These are phyloP conservation scores for Saprolegnia parasitica DNA, from an alignment of 352 stramenopile genomes.

Conservation along the genomic window DNA sequence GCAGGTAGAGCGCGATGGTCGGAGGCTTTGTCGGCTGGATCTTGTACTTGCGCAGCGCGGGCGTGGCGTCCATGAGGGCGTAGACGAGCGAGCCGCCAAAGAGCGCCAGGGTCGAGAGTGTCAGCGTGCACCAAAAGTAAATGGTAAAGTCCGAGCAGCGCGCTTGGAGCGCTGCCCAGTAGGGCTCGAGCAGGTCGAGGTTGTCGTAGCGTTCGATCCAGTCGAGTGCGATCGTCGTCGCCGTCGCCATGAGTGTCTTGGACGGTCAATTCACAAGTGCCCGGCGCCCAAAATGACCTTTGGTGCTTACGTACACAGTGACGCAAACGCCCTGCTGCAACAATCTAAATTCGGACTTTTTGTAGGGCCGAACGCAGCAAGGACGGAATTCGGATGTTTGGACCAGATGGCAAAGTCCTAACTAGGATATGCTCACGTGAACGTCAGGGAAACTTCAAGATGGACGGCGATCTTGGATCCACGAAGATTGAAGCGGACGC, in stretches of 20 bases:
- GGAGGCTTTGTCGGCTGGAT: conserved; percentile 18
- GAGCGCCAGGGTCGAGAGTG: conserved; percentile 2
- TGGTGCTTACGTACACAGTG: conserved; percentile 4
- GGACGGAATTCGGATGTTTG: no score
- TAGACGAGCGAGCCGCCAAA: conserved; percentile 24
- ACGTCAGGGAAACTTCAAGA: no score
- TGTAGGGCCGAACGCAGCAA: no score
- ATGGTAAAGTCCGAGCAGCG: conserved; percentile 11
- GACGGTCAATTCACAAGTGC: background rate
- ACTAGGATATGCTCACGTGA: no score
- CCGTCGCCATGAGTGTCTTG: no score
- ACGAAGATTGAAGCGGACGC: no score
- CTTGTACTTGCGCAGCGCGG: conserved; percentile 24
- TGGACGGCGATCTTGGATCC: no score
- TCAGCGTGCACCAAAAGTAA: conserved; percentile 11
- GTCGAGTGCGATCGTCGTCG: background rate
- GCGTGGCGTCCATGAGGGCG: conserved; percentile 15
- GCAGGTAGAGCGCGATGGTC: conserved; percentile 17
- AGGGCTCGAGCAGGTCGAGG: conserved; percentile 6
- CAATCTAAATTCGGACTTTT: no score
- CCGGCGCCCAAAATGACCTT: background rate
- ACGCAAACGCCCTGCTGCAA: background rate
- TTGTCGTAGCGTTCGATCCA: conserved; percentile 11
- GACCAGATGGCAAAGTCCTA: no score
- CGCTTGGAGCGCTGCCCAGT: conserved; percentile 1